A percentile compares a stretch with the other conserved stretches of the same genome.
These are phyloP conservation scores for Cutaneotrichosporon arboriforme DNA, from an alignment of 1,284 basidiomycete genomes.

Conservation along the genomic window DNA sequence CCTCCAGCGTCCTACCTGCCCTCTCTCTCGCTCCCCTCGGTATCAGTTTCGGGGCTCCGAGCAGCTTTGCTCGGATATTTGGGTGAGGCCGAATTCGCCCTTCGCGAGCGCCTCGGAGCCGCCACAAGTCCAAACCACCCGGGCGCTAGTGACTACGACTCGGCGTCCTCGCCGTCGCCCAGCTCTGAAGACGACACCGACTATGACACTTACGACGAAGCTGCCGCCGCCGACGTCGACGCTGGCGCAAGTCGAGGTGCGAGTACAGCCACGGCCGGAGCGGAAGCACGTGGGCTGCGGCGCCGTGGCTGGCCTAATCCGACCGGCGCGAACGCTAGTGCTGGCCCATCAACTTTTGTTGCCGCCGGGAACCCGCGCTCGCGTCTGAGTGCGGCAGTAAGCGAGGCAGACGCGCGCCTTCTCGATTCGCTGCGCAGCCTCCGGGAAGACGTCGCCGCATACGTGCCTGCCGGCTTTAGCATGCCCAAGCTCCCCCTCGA, in stretches of 20 bases:
- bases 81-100: conserved; percentile 41
- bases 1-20: conserved; percentile 3
- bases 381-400: background rate
- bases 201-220: conserved; percentile 1
- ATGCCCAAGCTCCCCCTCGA: conserved; percentile 9
- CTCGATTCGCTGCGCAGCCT: conserved; percentile 37
- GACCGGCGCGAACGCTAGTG: too few relatives aligned
- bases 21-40: conserved; percentile 17
- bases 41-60: conserved; percentile 32
- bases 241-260: background rate
- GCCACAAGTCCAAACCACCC: conserved; percentile 3
- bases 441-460: conserved; percentile 40
- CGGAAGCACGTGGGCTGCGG: too few relatives aligned
- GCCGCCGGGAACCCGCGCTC: background rate
- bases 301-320: too few relatives aligned
- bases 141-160: background rate
- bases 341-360: too few relatives aligned
- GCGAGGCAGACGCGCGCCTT: conserved; percentile 2
- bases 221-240: background rate
- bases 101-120: conserved; percentile 31
- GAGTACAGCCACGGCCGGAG: too few relatives aligned
- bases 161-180: conserved; percentile 3
- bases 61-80: conserved; percentile 44
- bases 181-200: conserved; percentile 18
- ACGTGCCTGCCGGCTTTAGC: conserved; percentile 23